Evolutionary conservation across 306 rosid species (phyloP), one percentile per base, ranked within the genome.

Genomic region (Cercis canadensis): DNA sequence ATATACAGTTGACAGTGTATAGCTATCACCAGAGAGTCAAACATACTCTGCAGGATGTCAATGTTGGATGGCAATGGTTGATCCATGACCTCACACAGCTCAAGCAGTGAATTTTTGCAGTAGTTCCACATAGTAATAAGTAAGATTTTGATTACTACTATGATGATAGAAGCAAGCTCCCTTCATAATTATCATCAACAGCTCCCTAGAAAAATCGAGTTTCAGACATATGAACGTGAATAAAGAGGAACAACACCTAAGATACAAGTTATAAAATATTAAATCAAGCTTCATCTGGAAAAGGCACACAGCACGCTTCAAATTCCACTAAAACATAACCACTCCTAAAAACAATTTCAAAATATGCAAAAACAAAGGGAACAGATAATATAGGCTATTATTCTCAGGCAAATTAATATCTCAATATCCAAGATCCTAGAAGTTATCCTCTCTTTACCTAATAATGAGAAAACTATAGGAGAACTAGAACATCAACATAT

Each of bases 121-220:
- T 75, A 33, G 52, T 58, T 56, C 51, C 53, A 54, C 69, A 60
- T 24, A 36, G 59, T 37, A 67, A 44, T 54, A 70, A 59, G 73
- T 57, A 54, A 53, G 67, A 24, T n/a, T 53, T 55, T 46, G 41
- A 36, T 60, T 62, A 75, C 11, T 67, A 64, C 82, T 73, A 78
- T 44, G 56, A 11, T 44, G 82, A 72, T 29, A 88, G 74, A 50
- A 68, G 72, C 86, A 92, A 87, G 64, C 78, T 88, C 64, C 98
- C 98, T 39, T 97, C 98, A 77, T 88, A 92, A 60, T 66, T 67
- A 80, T 88, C 96, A 73, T 83, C 85, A 45, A 90, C 85, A 59
- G 91, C 83, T 19, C 83, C 92, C 98, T 88, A 69, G 68, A 65
- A 55, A 74, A 56, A 62, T 64, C 50, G 55, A 72, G 29, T 16